Conservation (phyloP, 331 rosid genomes). For the Telfairia occidentalis region DNA sequence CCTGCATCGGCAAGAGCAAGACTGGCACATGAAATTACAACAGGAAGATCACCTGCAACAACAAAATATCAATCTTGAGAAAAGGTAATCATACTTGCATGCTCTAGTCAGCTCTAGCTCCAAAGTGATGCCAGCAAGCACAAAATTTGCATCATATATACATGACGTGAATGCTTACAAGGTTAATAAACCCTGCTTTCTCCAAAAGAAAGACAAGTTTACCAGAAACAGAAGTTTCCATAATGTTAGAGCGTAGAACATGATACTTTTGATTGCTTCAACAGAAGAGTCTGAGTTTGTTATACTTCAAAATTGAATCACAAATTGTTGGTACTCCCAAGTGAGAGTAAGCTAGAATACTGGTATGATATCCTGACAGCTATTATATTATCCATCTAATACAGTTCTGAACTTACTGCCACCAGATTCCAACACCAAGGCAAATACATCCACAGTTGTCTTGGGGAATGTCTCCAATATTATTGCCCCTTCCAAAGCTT, state of each 20-base stretch:
- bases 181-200: neutral
- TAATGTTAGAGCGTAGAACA: neutral
- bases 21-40: conserved; percentile 89
- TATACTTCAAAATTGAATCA: neutral
- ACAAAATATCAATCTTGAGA: neutral
- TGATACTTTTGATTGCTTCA: neutral
- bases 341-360: neutral
- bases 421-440: conserved; percentile 86
- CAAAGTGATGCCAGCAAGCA: neutral
- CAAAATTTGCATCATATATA: neutral
- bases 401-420: conserved; percentile 59
- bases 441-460: conserved; percentile 92
- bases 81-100: neutral
- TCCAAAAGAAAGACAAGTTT: neutral
- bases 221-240: neutral
- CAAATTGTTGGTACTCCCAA: neutral
- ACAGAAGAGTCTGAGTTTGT: neutral
- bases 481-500: conserved; percentile 91
- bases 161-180: neutral
- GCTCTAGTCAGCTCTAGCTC: neutral
- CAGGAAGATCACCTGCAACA: conserved; percentile 80
- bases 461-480: conserved; percentile 84
- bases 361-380: neutral
- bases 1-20: conserved; percentile 99
- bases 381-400: neutral